A percentile compares a stretch with the other conserved stretches of the same genome.
Conservation (phyloP, 176 grass and related monocot species). For the Themeda triandra region DNA sequence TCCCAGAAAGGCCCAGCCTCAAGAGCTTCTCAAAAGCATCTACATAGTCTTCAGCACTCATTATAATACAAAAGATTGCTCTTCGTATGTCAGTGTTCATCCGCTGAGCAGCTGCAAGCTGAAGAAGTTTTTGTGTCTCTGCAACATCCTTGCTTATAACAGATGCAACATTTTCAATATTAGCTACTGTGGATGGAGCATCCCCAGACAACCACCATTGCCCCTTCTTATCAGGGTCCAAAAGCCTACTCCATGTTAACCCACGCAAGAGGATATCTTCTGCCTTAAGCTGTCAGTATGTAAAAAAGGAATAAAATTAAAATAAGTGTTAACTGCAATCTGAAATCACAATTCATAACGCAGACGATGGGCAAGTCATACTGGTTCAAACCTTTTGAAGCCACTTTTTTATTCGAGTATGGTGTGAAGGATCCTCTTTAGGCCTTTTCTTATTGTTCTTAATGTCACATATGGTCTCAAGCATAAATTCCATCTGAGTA, state of each 20-base stretch:
- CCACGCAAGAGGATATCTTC: conserved; percentile 71
- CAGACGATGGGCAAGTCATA: neutral
- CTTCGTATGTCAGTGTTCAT: conserved; percentile 90
- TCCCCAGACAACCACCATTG: conserved; percentile 93
- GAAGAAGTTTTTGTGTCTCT: conserved; percentile 82
- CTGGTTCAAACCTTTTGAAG: conserved; percentile 70
- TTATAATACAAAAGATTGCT: conserved; percentile 96
- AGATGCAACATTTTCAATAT: conserved; percentile 53
- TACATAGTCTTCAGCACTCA: conserved; percentile 85
- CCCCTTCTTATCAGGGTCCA: conserved; percentile 90
- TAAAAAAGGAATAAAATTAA: conserved; percentile 23
- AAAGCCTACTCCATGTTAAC: conserved; percentile 77
- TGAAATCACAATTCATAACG: neutral
- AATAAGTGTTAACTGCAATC: conserved; percentile 4
- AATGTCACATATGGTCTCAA: conserved; percentile 89
- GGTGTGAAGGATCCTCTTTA: conserved; percentile 75
- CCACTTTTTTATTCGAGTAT: conserved; percentile 87
- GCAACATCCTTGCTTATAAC: conserved; percentile 61
- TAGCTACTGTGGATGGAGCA: conserved; percentile 31
- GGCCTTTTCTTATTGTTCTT: conserved; percentile 93
- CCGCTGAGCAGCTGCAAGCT: conserved; percentile 76
- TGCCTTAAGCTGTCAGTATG: conserved; percentile 56
- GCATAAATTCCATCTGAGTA: conserved; percentile 93
- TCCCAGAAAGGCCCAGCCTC: conserved; percentile 78
- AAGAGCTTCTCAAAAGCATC: conserved; percentile 99